phyloP scores from a whole-genome alignment of 2,329 filamentous ascomycete genomes.

The Escovopsis sp. region DNA sequence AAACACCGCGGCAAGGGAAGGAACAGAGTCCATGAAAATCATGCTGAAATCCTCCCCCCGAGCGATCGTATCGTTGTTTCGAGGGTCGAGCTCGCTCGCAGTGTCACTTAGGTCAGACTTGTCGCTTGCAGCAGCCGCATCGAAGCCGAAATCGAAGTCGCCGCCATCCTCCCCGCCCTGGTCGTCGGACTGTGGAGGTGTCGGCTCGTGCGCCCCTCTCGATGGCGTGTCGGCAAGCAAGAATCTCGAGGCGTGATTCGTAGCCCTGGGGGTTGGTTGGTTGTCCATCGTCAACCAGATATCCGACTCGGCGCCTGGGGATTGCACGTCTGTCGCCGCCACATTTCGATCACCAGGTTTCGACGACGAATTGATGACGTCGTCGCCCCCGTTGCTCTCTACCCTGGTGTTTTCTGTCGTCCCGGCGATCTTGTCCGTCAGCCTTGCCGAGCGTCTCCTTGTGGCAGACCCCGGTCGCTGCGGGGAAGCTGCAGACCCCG shows the following conservation, averaged over 20 bases:
- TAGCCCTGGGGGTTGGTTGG: constrained; percentile 19
- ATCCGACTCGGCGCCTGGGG: constrained; percentile 19
- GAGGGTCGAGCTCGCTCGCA: constrained; percentile 9
- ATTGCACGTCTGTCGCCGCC: not conserved
- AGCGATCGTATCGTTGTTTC: constrained; percentile 25
- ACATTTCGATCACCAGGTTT: no score
- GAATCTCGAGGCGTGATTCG: constrained; percentile 7
- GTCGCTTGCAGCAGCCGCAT: constrained; percentile 17
- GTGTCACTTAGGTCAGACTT: constrained; percentile 19
- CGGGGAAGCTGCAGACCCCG: constrained; percentile 8
- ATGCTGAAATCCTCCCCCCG: constrained; percentile 43
- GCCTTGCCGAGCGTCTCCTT: constrained; percentile 11
- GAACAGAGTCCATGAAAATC: constrained; percentile 41
- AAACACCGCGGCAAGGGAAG: constrained; percentile 30
- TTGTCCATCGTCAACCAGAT: constrained; percentile 30
- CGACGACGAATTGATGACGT: no score
- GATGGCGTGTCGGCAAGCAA: not conserved
- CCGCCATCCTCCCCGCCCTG: constrained; percentile 9
- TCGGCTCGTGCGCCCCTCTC: constrained; percentile 5
- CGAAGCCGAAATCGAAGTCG: constrained; percentile 14
- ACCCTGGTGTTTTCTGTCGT: no score
- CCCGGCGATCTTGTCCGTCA: constrained; percentile 13
- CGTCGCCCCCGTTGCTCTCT: no score
- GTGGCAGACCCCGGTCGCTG: constrained; percentile 6
- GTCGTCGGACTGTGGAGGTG: constrained; percentile 2